Percentiles rank a stretch among this genome's conserved stretches.
Evolutionary conservation across 2,329 filamentous ascomycete species (phyloP).

Genomic region (Xylaria sp.): DNA sequence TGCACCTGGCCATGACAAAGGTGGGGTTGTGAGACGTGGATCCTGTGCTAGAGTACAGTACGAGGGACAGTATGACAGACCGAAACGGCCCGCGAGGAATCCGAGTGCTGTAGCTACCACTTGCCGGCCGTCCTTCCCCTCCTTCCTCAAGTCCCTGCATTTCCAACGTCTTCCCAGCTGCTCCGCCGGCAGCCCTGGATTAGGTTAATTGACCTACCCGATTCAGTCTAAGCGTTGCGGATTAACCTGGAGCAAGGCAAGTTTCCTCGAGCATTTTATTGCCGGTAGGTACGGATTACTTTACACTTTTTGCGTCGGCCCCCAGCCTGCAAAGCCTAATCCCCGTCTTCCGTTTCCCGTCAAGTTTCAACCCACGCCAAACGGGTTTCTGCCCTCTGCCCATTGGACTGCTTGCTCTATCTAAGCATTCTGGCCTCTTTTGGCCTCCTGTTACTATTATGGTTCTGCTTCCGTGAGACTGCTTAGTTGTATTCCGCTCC

Average conservation of each 20-base stretch:
- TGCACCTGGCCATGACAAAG: background rate
- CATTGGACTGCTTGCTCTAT: slow-evolving; percentile 4
- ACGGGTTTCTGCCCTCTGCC: background rate
- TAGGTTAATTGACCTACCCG: background rate
- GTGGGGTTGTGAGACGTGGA: background rate
- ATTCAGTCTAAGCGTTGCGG: slow-evolving; percentile 2
- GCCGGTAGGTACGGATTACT: background rate
- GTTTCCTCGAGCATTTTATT: background rate
- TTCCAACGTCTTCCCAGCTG: slow-evolving; percentile 6
- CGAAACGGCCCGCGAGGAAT: background rate
- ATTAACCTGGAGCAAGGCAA: slow-evolving; percentile 1
- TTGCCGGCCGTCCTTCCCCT: background rate
- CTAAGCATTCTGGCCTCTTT: background rate
- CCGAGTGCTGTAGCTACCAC: background rate
- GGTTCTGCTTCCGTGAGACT: background rate
- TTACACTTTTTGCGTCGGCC: background rate
- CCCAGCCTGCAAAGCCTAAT: slow-evolving; percentile 8
- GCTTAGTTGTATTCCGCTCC: background rate
- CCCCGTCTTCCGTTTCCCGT: background rate
- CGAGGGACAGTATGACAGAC: background rate
- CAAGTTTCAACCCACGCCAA: background rate
- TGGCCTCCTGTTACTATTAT: background rate
- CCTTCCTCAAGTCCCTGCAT: slow-evolving; percentile 12
- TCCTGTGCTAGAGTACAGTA: background rate
- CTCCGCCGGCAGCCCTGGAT: slow-evolving; percentile 8